Conservation (phyloP, 345 rosid genomes). For the Laguncularia racemosa region DNA sequence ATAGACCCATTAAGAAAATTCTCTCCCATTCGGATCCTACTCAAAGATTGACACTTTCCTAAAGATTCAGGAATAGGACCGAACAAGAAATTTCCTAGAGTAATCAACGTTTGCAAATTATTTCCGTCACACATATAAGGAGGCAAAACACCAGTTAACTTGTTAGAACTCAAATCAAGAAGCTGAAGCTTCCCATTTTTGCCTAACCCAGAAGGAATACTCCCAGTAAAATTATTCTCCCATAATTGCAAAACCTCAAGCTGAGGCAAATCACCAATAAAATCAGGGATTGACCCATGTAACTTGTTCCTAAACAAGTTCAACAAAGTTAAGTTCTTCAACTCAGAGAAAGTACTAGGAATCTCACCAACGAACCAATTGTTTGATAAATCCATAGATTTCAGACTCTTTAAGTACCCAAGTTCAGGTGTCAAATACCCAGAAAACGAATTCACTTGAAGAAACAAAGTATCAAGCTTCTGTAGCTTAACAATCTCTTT, state of each 20-base stretch:
- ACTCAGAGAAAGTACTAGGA: slow-evolving; percentile 24
- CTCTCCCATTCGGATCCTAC: slow-evolving; percentile 44
- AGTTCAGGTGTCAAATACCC: slow-evolving; percentile 29
- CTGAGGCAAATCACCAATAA: slow-evolving; percentile 30
- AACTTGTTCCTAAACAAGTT: slow-evolving; percentile 44
- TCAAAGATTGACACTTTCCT: slow-evolving; percentile 32
- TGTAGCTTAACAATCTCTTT: slow-evolving; percentile 31
- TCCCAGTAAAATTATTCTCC: slow-evolving; percentile 47
- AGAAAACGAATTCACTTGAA: slow-evolving; percentile 36
- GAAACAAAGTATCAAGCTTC: slow-evolving; percentile 46
- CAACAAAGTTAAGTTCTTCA: slow-evolving; percentile 37
- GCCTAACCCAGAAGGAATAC: slow-evolving; percentile 32
- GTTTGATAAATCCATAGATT: slow-evolving; percentile 43
- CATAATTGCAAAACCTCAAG: slow-evolving; percentile 43
- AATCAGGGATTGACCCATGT: slow-evolving; percentile 37
- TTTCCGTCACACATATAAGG: slow-evolving; percentile 34
- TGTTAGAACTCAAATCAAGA: slow-evolving; percentile 40
- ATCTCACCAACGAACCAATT: slow-evolving; percentile 38
- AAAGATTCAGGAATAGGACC: slow-evolving; percentile 40
- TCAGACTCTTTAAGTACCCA: slow-evolving; percentile 32
- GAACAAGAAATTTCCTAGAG: slow-evolving; percentile 35
- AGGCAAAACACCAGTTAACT: slow-evolving; percentile 37
- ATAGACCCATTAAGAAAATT: slow-evolving; percentile 44
- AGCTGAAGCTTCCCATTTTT: slow-evolving; percentile 28
- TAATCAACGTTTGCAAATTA: slow-evolving; percentile 29